Evolutionary conservation across 345 rosid species (phyloP).

Genomic region (Atalantia buxifolia): DNA sequence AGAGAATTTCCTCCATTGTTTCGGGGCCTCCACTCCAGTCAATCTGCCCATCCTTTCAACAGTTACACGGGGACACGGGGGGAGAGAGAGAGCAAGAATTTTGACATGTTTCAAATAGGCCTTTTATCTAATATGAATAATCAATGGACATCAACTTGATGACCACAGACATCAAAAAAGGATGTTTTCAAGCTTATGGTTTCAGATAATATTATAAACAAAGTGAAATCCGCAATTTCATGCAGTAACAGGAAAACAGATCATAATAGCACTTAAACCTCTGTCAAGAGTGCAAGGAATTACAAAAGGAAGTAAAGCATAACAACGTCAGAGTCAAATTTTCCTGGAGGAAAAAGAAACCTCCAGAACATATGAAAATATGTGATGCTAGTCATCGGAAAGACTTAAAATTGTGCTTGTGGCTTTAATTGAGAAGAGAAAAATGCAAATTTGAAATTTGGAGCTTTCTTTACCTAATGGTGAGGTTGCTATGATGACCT

Average conservation of each 20-base stretch:
- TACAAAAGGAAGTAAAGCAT: neutral
- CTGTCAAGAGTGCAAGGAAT: neutral
- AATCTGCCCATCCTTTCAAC: slow-evolving; percentile 46
- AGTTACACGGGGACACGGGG: neutral
- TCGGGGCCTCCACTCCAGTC: slow-evolving; percentile 87
- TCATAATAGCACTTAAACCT: neutral
- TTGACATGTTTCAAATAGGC: neutral
- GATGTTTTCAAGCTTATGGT: neutral
- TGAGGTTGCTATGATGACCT: neutral
- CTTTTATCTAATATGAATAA: neutral
- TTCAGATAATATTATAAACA: neutral
- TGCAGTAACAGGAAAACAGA: neutral
- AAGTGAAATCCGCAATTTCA: neutral
- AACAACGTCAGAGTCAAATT: neutral
- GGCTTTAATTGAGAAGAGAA: neutral
- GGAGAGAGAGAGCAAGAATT: neutral
- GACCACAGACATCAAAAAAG: neutral
- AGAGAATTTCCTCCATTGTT: slow-evolving; percentile 67
- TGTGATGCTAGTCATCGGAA: neutral
- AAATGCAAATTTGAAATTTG: neutral
- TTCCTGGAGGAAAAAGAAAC: neutral
- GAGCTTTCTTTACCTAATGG: neutral
- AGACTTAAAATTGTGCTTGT: neutral
- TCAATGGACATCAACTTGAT: neutral
- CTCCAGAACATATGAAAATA: neutral